Evolutionary conservation across 306 rosid species (phyloP).

Genomic region (Gillenia trifoliata): DNA sequence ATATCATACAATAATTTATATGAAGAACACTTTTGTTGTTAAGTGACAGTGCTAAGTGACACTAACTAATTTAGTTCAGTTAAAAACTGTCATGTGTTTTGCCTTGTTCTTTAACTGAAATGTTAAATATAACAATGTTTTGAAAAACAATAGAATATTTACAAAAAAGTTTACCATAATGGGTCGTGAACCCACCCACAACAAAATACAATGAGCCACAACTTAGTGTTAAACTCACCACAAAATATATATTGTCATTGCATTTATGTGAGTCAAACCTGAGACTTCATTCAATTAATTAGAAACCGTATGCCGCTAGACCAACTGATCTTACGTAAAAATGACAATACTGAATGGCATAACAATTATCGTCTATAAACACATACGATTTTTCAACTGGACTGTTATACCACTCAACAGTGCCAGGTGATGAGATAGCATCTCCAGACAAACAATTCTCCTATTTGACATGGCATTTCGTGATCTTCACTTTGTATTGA

Average conservation of each 20-base stretch:
- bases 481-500: conserved; percentile 11
- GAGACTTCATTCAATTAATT: no score
- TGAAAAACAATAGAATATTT: background rate
- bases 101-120: background rate
- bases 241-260: background rate
- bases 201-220: no score
- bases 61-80: no score
- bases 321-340: no score
- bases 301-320: no score
- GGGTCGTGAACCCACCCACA: background rate
- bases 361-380: background rate
- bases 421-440: background rate
- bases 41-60: background rate
- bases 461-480: conserved; percentile 11
- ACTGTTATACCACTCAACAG: background rate
- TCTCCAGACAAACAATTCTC: background rate
- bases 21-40: background rate
- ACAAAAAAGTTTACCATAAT: background rate
- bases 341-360: background rate
- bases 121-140: background rate
- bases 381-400: background rate
- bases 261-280: background rate
- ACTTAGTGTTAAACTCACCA: background rate
- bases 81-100: background rate
- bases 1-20: no score